Base-by-base conservation (phyloP, 257 asterid genomes). In the Nicotiana undulata region DNA sequence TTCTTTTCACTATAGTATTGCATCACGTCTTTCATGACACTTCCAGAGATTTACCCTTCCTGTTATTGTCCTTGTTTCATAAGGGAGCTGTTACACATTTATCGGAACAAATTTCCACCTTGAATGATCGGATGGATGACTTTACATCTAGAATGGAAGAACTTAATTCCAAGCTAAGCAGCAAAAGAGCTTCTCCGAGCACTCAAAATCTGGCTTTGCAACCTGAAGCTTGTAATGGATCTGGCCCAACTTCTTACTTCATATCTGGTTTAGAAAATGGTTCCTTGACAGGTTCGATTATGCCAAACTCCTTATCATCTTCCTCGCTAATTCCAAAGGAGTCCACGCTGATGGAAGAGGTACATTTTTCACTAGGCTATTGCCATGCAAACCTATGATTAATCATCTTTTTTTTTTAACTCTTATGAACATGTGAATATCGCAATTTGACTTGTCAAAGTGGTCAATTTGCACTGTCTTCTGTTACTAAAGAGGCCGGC, bases 51-150 rank as follows among this genome's bases (percentile, higher is more conserved):
- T 74, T 49, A 74, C 44, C 44, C 63, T 74, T 26, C 26, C n/a
- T 60, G 29, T 26, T 77, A 1, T 16, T n/a, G 58, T 58, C 28
- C 8, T 51, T 83, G 22, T 76, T 29, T 52, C 74, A 56, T 66
- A 53, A 91, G 98, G 98, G 93, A 83, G 87, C 94, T 44, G 87
- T 88, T 52, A 75, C 87, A 12, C 99, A 90, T 26, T 93, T 96
- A 61, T 92, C 93, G 11, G 99, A 96, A 89, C 98, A 94, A 79
- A 93, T 96, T 29, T 90, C 97, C 4, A 90, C 95, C 1, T 86
- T 94, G 76, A 92, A 91, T 56, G 97, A 92, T 81, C 88, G 99
- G 67, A 91, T 96, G 93, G 97, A 96, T 81, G 98, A 94, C 70
- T 93, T 94, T 86, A 93, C 98, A 26, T 87, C 89, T 79, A 85